phyloP scores from a whole-genome alignment of 2,329 filamentous ascomycete species.

The Thyridium curvatum region DNA sequence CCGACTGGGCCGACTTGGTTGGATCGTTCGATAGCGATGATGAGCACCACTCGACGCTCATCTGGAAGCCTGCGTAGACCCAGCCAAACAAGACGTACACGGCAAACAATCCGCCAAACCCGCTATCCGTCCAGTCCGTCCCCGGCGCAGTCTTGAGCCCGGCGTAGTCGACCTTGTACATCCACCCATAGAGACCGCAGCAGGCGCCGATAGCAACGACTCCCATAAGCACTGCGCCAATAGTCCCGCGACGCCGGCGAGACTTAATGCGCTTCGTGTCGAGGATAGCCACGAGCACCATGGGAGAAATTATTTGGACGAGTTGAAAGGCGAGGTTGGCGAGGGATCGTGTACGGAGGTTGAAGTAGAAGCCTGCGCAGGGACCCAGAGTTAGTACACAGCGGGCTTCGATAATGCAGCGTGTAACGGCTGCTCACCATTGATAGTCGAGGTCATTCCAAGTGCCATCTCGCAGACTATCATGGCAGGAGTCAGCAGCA shows the following conservation, averaged over 20 bases:
- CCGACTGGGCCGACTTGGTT: slow-evolving; percentile 1
- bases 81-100: slow-evolving; percentile 5
- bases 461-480: slow-evolving; percentile 4
- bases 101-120: not conserved
- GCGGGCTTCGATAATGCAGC: not conserved
- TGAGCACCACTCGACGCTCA: slow-evolving; percentile 3
- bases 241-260: not conserved
- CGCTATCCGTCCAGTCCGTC: slow-evolving; percentile 1
- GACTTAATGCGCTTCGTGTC: slow-evolving; percentile 1
- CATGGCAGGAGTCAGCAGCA: slow-evolving; percentile 4
- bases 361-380: slow-evolving; percentile 4
- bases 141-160: slow-evolving; percentile 1
- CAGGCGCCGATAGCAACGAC: slow-evolving; percentile 1
- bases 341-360: slow-evolving; percentile 4
- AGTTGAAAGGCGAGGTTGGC: slow-evolving; percentile 4
- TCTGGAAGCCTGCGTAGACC: slow-evolving; percentile 4
- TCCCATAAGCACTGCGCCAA: slow-evolving; percentile 1
- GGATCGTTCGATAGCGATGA: slow-evolving; percentile 4
- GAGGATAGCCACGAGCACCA: not conserved
- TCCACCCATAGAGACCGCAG: slow-evolving; percentile 1
- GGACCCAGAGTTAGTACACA: not conserved
- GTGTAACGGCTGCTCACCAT: not conserved
- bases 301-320: slow-evolving; percentile 3
- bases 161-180: slow-evolving; percentile 1
- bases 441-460: slow-evolving; percentile 2